A percentile compares a stretch with the other conserved stretches of the same genome.
These are phyloP conservation scores for Amauroascus niger DNA, from an alignment of 2,329 filamentous ascomycete species.

Conservation along the genomic window DNA sequence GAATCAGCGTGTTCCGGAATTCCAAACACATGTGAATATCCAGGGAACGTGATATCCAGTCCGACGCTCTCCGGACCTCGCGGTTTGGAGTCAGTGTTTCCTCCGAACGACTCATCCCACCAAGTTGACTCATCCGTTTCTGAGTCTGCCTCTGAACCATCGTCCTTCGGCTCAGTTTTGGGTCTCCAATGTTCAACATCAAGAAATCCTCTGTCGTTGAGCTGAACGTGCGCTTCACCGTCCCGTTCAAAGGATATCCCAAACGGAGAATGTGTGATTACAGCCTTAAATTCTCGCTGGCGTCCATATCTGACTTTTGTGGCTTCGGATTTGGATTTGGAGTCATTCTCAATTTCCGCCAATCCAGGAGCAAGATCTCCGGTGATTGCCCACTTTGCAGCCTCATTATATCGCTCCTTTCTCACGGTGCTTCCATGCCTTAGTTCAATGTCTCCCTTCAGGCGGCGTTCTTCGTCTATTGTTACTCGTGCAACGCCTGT, in stretches of 20 bases:
- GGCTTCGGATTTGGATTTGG: constrained; percentile 56
- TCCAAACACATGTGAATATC: constrained; percentile 85
- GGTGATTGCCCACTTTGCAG: constrained; percentile 74
- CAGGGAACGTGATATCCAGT: constrained; percentile 83
- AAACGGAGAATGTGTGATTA: constrained; percentile 76
- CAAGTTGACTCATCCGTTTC: constrained; percentile 76
- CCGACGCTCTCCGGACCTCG: constrained; percentile 84
- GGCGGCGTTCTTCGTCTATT: constrained; percentile 81
- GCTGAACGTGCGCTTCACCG: constrained; percentile 67
- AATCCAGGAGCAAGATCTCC: constrained; percentile 66
- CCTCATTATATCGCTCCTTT: constrained; percentile 93
- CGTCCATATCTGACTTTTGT: constrained; percentile 71
- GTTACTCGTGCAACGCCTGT: constrained; percentile 80
- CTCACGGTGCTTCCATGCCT: constrained; percentile 72
- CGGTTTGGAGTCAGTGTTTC: constrained; percentile 93
- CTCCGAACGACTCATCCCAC: constrained; percentile 96
- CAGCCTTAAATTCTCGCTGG: constrained; percentile 63
- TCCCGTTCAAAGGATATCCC: constrained; percentile 77
- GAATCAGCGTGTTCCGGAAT: constrained; percentile 89
- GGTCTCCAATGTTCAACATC: constrained; percentile 94
- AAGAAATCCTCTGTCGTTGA: constrained; percentile 82
- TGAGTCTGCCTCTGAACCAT: constrained; percentile 27
- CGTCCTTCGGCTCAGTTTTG: constrained; percentile 56
- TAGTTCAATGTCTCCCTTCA: constrained; percentile 79
- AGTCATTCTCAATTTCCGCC: constrained; percentile 57